Percentiles rank a stretch among this genome's conserved stretches.
Evolutionary conservation across 1,284 basidiomycete species (phyloP).

Genomic region (Boletus holoroseus): DNA sequence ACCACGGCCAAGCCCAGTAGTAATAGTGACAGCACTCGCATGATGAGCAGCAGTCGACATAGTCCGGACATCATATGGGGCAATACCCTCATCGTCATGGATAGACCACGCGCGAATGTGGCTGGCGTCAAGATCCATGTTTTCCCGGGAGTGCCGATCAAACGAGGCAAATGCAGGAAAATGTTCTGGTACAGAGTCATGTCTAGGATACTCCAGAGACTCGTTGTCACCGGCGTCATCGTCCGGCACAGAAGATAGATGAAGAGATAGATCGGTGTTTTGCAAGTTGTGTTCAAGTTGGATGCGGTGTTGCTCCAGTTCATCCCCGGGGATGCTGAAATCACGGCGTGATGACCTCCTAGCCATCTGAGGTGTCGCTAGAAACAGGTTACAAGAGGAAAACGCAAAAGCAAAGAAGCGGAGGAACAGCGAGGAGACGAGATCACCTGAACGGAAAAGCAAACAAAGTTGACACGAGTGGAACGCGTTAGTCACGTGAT

Average conservation of each 20-base stretch:
- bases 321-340: slow-evolving; percentile 55
- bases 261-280: slow-evolving; percentile 63
- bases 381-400: slow-evolving; percentile 15
- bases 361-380: slow-evolving; percentile 25
- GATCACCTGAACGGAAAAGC: background rate
- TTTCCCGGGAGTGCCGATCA: slow-evolving; percentile 51
- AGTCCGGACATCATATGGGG: slow-evolving; percentile 61
- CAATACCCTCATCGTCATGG: slow-evolving; percentile 58
- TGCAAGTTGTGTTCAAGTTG: slow-evolving; percentile 70
- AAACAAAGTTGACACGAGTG: slow-evolving; percentile 15
- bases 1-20: slow-evolving; percentile 61
- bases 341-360: slow-evolving; percentile 27
- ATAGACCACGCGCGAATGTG: slow-evolving; percentile 61
- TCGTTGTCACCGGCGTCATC: slow-evolving; percentile 40
- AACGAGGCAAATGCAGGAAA: slow-evolving; percentile 56
- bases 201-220: slow-evolving; percentile 64
- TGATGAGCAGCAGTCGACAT: slow-evolving; percentile 82
- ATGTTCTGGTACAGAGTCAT: slow-evolving; percentile 50
- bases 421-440: slow-evolving; percentile 1
- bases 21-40: slow-evolving; percentile 80
- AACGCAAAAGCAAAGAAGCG: slow-evolving; percentile 14
- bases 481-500: slow-evolving; percentile 30
- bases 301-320: slow-evolving; percentile 65
- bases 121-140: slow-evolving; percentile 49
- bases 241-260: slow-evolving; percentile 45